phyloP scores from a whole-genome alignment of 805 yeast genomes.

The Blastobotrys terrestris region DNA sequence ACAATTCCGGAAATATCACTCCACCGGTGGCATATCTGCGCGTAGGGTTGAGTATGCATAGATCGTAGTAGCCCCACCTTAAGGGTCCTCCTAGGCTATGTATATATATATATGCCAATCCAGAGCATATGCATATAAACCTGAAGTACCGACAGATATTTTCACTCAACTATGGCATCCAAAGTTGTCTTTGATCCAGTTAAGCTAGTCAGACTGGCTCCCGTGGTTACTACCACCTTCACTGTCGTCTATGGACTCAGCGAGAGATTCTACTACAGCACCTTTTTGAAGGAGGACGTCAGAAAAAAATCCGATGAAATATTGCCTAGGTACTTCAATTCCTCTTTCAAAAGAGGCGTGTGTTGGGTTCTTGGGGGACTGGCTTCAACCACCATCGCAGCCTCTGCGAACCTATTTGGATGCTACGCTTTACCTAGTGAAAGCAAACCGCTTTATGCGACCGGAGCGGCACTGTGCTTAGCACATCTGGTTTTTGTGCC shows the following conservation, averaged over 20 bases:
- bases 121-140: too few species aligned
- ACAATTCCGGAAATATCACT: too few species aligned
- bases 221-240: neutral
- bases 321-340: neutral
- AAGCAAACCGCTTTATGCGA: neutral
- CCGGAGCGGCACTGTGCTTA: neutral
- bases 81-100: too few species aligned
- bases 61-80: too few species aligned
- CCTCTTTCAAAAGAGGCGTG: neutral
- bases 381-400: neutral
- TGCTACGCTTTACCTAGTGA: neutral
- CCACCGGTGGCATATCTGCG: too few species aligned
- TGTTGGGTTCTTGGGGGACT: neutral
- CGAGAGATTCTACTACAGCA: neutral
- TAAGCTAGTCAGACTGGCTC: neutral
- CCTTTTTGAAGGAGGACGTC: neutral
- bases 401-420: neutral
- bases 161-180: neutral
- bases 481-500: conserved; percentile 4
- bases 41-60: too few species aligned
- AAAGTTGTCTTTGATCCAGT: neutral
- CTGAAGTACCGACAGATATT: too few species aligned
- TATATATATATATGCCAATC: too few species aligned
- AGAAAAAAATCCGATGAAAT: neutral
- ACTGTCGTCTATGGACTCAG: neutral